Conservation (phyloP, 2,329 filamentous ascomycete species). For the Byssochlamys sp. region DNA sequence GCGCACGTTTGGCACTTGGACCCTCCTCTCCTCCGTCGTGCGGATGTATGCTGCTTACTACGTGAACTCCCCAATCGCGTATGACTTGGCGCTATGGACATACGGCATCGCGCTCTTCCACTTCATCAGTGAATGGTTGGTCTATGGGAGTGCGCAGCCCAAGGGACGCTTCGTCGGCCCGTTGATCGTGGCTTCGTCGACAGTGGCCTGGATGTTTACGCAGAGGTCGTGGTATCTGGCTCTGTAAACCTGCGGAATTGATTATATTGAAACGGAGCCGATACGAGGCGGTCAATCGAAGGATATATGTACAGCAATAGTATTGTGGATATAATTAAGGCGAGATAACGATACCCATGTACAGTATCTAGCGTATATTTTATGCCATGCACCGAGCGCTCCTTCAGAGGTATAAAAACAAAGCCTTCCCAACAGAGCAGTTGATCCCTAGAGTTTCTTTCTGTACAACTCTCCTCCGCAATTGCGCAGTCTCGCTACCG, state of each 20-base stretch:
- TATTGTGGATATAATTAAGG: not conserved
- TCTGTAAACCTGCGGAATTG: conserved; percentile 2
- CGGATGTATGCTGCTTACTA: conserved; percentile 78
- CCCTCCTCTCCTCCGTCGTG: conserved; percentile 65
- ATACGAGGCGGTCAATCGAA: not conserved
- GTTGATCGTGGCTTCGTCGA: conserved; percentile 47
- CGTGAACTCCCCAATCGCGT: conserved; percentile 61
- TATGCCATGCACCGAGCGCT: not conserved
- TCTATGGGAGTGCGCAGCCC: conserved; percentile 66
- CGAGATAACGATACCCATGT: not conserved
- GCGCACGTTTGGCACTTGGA: conserved; percentile 81
- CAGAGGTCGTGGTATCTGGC: conserved; percentile 41
- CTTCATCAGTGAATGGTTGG: conserved; percentile 69
- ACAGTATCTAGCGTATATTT: not conserved
- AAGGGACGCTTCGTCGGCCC: conserved; percentile 51
- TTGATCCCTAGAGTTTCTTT: conserved; percentile 43
- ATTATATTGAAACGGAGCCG: not conserved
- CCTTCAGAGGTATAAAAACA: not conserved
- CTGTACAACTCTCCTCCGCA: conserved; percentile 80
- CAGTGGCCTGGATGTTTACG: conserved; percentile 51
- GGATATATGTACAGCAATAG: not conserved
- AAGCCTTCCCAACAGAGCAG: not conserved
- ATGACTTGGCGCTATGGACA: conserved; percentile 72
- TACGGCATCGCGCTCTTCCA: conserved; percentile 69
- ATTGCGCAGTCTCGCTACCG: conserved; percentile 63